Conservation (phyloP, 345 rosid species). For the Mangifera indica region DNA sequence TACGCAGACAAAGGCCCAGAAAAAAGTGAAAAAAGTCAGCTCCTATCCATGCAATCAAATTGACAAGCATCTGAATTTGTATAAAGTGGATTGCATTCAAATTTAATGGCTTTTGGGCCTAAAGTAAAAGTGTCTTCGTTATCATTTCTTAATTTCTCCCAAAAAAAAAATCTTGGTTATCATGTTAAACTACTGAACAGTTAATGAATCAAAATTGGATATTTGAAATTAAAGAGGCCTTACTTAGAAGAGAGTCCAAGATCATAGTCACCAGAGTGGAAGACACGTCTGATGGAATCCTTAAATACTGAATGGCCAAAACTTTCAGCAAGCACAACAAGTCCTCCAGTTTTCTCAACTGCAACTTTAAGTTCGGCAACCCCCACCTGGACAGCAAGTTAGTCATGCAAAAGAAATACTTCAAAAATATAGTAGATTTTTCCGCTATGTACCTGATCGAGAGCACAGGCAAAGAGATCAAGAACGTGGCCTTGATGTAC, state of each 20-base stretch:
- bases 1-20: background rate
- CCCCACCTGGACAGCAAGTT: slow-evolving; percentile 59
- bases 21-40: background rate
- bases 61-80: background rate
- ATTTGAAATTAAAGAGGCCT: slow-evolving; percentile 31
- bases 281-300: slow-evolving; percentile 78
- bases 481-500: slow-evolving; percentile 98
- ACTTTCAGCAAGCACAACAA: slow-evolving; percentile 98
- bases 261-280: slow-evolving; percentile 73
- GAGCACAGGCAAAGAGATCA: slow-evolving; percentile 92
- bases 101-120: background rate
- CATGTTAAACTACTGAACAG: background rate
- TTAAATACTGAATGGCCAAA: slow-evolving; percentile 92
- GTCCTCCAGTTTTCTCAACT: slow-evolving; percentile 91
- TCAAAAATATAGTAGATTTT: background rate
- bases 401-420: background rate
- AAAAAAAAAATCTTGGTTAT: too few species aligned
- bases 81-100: background rate
- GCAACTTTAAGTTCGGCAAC: slow-evolving; percentile 93
- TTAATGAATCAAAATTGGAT: background rate
- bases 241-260: slow-evolving; percentile 90
- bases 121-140: background rate
- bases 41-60: background rate
- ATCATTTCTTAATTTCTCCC: too few species aligned
- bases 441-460: slow-evolving; percentile 65